Conservation (phyloP, 495 filamentous ascomycete species). For the Penicillium paxilli region DNA sequence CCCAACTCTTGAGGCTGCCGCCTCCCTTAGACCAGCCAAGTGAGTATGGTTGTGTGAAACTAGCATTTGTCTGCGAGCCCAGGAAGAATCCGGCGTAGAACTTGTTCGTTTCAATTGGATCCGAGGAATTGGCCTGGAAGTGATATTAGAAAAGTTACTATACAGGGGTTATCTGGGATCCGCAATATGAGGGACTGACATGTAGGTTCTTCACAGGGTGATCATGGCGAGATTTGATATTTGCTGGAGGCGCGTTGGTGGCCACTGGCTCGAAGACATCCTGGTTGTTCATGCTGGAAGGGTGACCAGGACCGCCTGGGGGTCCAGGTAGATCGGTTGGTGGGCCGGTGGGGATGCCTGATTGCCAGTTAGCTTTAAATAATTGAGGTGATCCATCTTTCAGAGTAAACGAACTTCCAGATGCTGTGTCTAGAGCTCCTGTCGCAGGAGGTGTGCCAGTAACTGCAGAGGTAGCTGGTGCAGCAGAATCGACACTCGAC, state of each 20-base stretch:
- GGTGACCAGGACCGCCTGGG: background rate
- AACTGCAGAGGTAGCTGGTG: background rate
- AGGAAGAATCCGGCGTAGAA: slow-evolving; percentile 92
- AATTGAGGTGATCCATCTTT: no score
- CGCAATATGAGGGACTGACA: no score
- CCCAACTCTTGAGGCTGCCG: slow-evolving; percentile 68
- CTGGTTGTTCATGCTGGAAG: slow-evolving; percentile 31
- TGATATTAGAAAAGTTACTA: background rate
- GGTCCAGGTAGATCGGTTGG: background rate
- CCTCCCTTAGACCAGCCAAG: slow-evolving; percentile 72
- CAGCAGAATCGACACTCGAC: slow-evolving; percentile 7
- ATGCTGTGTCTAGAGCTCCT: background rate
- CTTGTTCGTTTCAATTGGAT: slow-evolving; percentile 78
- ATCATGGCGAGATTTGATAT: slow-evolving; percentile 50
- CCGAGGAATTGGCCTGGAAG: slow-evolving; percentile 36
- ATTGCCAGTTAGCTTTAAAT: background rate
- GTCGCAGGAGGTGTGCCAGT: background rate
- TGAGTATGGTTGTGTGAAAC: slow-evolving; percentile 86
- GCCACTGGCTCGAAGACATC: slow-evolving; percentile 61
- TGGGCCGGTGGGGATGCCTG: background rate
- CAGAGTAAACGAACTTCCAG: background rate
- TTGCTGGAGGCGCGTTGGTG: slow-evolving; percentile 55
- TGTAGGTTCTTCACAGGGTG: slow-evolving; percentile 51
- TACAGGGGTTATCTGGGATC: no score
- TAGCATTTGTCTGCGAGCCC: slow-evolving; percentile 65